These are phyloP conservation scores for Coemansia sp. DNA, from an alignment of 192 early-diverging fungal genomes.

Conservation along the genomic window DNA sequence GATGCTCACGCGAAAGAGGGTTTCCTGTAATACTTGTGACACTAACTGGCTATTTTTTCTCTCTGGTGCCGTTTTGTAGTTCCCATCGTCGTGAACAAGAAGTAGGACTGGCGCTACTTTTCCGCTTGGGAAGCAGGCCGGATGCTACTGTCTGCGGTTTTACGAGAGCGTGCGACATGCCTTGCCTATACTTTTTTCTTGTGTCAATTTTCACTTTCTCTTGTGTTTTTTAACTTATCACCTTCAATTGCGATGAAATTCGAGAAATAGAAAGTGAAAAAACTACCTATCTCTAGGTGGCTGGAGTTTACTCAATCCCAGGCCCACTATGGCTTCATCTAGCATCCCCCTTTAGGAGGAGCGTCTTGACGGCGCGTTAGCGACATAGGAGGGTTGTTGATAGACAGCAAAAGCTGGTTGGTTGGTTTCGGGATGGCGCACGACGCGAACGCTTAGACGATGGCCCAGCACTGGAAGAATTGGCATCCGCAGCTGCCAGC, in stretches of 20 bases:
- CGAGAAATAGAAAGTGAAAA: too few relatives aligned
- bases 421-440: too few relatives aligned
- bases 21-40: neutral
- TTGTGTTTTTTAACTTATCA: slow-evolving; percentile 4
- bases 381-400: too few relatives aligned
- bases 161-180: neutral
- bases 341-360: too few relatives aligned
- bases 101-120: neutral
- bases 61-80: slow-evolving; percentile 11
- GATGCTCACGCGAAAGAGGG: neutral
- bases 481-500: too few relatives aligned
- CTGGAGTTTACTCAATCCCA: too few relatives aligned
- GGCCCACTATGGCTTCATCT: too few relatives aligned
- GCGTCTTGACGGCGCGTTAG: too few relatives aligned
- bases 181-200: slow-evolving; percentile 3
- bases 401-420: too few relatives aligned
- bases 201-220: slow-evolving; percentile 1
- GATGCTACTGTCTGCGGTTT: neutral
- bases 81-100: slow-evolving; percentile 27
- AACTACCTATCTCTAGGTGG: too few relatives aligned
- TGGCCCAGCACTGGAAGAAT: too few relatives aligned
- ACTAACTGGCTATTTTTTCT: neutral
- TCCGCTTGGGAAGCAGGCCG: neutral
- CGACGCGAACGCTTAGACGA: too few relatives aligned
- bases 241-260: neutral